A percentile compares a stretch with the other conserved stretches of the same genome.
phyloP scores from a whole-genome alignment of 169 alveolate species.

The Plasmodium falciparum region DNA sequence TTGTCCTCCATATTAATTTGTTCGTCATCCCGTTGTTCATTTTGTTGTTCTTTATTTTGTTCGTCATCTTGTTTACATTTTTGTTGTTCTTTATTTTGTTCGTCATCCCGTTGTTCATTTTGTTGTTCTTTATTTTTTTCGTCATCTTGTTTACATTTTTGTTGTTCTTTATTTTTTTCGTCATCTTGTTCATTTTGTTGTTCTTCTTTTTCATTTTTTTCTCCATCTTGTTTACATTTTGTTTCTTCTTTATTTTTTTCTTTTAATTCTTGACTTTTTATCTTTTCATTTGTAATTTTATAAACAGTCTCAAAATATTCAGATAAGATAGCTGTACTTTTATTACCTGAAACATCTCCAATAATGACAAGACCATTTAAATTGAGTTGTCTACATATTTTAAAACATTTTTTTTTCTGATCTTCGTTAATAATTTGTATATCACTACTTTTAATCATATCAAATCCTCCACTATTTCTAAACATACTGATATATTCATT shows the following conservation, averaged over 20 bases:
- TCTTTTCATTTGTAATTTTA: neutral
- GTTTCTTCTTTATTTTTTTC: neutral
- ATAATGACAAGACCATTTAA: slow-evolving; percentile 95
- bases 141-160: neutral
- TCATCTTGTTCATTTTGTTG: neutral
- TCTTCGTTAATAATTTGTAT: slow-evolving; percentile 93
- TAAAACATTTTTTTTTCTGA: slow-evolving; percentile 84
- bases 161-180: neutral
- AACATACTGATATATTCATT: slow-evolving; percentile 93
- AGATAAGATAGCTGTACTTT: slow-evolving; percentile 95
- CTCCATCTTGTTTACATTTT: neutral
- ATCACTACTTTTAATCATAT: slow-evolving; percentile 96
- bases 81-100: neutral
- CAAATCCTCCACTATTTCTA: slow-evolving; percentile 96
- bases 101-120: too few species aligned
- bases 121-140: neutral
- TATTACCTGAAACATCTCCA: slow-evolving; percentile 97
- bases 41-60: neutral
- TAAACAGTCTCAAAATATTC: slow-evolving; percentile 91
- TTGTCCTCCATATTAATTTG: neutral
- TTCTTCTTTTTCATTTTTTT: neutral
- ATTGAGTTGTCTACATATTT: slow-evolving; percentile 88
- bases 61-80: neutral
- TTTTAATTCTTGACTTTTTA: neutral
- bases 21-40: neutral